A percentile compares a stretch with the other conserved stretches of the same genome.
Conservation (phyloP, 495 filamentous ascomycete species). For the Neurospora intermedia region DNA sequence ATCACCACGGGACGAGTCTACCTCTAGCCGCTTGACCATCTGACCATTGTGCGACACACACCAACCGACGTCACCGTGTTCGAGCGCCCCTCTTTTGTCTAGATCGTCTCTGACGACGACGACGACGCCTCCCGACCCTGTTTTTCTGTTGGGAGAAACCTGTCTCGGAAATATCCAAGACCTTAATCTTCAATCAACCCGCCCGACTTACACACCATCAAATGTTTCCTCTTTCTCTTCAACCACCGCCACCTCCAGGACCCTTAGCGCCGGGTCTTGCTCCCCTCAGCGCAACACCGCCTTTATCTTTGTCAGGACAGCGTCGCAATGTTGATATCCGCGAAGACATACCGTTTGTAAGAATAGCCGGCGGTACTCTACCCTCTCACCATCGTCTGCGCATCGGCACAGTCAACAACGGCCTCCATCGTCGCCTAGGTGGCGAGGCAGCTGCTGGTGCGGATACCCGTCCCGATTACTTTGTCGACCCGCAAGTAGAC, state of each 20-base stretch:
- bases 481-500: neutral
- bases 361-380: neutral
- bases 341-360: neutral
- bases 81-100: neutral
- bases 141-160: neutral
- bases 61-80: neutral
- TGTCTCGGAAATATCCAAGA: neutral
- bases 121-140: neutral
- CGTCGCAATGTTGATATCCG: neutral
- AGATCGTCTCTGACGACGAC: neutral
- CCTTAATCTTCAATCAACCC: too few species aligned
- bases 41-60: neutral
- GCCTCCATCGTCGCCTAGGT: neutral
- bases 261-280: neutral
- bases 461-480: neutral
- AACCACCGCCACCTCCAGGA: neutral
- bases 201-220: neutral
- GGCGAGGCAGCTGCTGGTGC: neutral
- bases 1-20: neutral
- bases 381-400: neutral
- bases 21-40: neutral
- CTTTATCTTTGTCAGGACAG: neutral
- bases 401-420: neutral
- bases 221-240: neutral
- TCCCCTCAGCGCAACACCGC: neutral